Evolutionary conservation across 805 yeast genomes (phyloP).

Genomic region (Barnettozyma pratensis): DNA sequence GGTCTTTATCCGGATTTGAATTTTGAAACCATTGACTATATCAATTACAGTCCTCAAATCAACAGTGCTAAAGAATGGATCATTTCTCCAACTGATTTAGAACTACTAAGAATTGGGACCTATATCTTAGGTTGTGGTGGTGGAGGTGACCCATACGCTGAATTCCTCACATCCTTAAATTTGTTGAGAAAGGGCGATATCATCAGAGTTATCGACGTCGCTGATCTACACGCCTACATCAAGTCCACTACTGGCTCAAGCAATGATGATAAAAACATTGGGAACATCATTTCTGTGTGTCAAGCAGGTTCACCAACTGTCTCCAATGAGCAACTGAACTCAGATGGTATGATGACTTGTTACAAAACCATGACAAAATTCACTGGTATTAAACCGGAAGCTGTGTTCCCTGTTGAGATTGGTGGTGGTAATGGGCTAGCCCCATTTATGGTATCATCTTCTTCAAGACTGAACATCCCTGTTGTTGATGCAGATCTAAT

Average conservation of each 20-base stretch:
- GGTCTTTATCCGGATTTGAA: neutral
- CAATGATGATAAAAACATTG: constrained; percentile 4
- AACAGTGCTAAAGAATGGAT: constrained; percentile 22
- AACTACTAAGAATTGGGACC: constrained; percentile 37
- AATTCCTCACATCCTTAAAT: constrained; percentile 31
- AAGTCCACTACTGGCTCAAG: no score
- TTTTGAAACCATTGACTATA: constrained; percentile 22
- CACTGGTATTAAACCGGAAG: constrained; percentile 27
- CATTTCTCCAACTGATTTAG: constrained; percentile 30
- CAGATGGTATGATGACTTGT: constrained; percentile 26
- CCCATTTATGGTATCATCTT: constrained; percentile 18
- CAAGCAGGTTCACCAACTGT: constrained; percentile 21
- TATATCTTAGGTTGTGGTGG: constrained; percentile 49
- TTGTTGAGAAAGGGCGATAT: constrained; percentile 30
- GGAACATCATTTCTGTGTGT: constrained; percentile 30
- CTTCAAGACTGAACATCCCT: constrained; percentile 24
- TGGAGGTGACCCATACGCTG: constrained; percentile 44
- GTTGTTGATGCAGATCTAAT: constrained; percentile 38
- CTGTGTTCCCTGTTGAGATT: constrained; percentile 35
- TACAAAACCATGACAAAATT: constrained; percentile 28
- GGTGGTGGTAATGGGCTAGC: constrained; percentile 41
- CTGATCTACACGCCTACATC: constrained; percentile 1
- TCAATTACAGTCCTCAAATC: constrained; percentile 13
- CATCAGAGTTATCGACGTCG: constrained; percentile 30
- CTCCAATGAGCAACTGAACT: constrained; percentile 28